phyloP scores from a whole-genome alignment of 2,329 filamentous ascomycete species.

The Fonsecaea pedrosoi region DNA sequence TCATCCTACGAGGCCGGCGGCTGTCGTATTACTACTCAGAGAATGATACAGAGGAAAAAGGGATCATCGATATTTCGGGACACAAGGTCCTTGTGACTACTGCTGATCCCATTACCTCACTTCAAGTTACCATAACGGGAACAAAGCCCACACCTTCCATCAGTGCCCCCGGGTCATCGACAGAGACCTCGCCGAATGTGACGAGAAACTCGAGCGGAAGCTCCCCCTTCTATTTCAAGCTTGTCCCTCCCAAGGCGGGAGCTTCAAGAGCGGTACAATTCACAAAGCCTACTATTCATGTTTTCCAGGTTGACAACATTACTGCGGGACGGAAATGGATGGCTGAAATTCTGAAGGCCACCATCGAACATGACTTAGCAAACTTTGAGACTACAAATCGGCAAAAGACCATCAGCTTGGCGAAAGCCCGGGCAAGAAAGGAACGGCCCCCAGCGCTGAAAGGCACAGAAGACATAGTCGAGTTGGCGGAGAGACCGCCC shows the following conservation, averaged over 20 bases:
- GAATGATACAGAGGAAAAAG: constrained; percentile 88
- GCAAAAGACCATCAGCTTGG: constrained; percentile 92
- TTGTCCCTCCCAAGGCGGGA: constrained; percentile 86
- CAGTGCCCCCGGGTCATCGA: constrained; percentile 46
- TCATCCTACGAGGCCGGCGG: constrained; percentile 87
- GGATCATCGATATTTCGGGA: constrained; percentile 95
- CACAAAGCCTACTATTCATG: constrained; percentile 95
- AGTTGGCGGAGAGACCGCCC: constrained; percentile 25
- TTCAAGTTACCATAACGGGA: constrained; percentile 90
- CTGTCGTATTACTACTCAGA: constrained; percentile 97
- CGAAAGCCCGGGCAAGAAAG: constrained; percentile 84
- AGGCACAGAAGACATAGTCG: constrained; percentile 54
- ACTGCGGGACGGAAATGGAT: constrained; percentile 93
- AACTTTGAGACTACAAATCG: constrained; percentile 85
- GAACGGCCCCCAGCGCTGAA: constrained; percentile 89
- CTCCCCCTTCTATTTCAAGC: constrained; percentile 95
- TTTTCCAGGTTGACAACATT: constrained; percentile 92
- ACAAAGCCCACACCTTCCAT: constrained; percentile 54
- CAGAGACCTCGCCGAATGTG: constrained; percentile 42
- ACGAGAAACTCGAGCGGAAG: constrained; percentile 54
- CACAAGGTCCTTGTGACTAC: constrained; percentile 96
- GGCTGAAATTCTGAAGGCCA: constrained; percentile 98
- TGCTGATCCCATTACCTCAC: constrained; percentile 84
- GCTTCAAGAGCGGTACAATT: constrained; percentile 93
- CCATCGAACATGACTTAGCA: constrained; percentile 85